A percentile compares a stretch with the other conserved stretches of the same genome.
These are phyloP conservation scores for Tephrocybe sp. DNA, from an alignment of 768 basidiomycete genomes.

Conservation along the genomic window DNA sequence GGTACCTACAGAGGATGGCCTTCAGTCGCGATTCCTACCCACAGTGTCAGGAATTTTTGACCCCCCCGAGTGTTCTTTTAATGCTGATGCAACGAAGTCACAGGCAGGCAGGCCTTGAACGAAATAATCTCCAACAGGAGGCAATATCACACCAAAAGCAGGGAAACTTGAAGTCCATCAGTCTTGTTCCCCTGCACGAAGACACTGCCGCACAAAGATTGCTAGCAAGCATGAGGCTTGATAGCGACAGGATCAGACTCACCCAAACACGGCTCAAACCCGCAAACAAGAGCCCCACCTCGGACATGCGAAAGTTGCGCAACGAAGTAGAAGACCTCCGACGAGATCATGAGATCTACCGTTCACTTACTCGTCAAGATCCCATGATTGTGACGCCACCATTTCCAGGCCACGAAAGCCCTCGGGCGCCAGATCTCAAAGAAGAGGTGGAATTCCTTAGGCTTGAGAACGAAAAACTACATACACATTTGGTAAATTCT, in stretches of 20 bases:
- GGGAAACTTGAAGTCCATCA: neutral
- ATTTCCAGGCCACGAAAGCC: neutral
- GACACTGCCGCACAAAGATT: constrained; percentile 7
- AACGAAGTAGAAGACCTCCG: constrained; percentile 11
- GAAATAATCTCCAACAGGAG: too few species aligned
- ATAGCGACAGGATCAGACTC: constrained; percentile 9
- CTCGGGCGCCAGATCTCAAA: neutral
- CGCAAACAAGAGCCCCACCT: neutral
- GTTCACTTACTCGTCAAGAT: constrained; percentile 1
- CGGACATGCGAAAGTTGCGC: constrained; percentile 1
- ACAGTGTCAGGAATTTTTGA: too few species aligned
- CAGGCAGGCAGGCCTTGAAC: too few species aligned
- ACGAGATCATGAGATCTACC: constrained; percentile 12
- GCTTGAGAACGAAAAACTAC: neutral
- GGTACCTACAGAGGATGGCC: neutral
- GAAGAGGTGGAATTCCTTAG: neutral
- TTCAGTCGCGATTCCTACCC: too few species aligned
- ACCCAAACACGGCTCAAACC: neutral
- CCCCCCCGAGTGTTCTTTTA: too few species aligned
- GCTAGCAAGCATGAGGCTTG: constrained; percentile 10
- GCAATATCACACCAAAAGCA: too few species aligned
- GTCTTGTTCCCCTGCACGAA: neutral
- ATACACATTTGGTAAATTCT: neutral
- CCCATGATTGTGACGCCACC: neutral
- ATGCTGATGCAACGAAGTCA: too few species aligned